Percentiles rank a stretch among this genome's conserved stretches.
Evolutionary conservation across 352 stramenopile species (phyloP).

Genomic region (Pythium oligandrum): DNA sequence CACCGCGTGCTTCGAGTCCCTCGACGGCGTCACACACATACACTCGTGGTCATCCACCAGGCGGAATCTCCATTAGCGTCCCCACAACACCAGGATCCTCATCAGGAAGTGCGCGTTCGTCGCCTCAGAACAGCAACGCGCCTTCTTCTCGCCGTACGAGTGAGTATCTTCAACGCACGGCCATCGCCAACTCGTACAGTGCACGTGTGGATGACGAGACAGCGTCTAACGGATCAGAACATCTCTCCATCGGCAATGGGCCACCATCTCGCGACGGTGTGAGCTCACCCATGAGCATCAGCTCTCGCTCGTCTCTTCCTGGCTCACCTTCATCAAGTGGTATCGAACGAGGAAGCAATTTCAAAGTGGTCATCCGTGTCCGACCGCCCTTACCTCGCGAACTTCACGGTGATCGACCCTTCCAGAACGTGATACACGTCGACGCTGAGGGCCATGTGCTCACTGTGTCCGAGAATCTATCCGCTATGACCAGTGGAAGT

Average conservation of each 20-base stretch:
- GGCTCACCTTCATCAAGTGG: constrained; percentile 6
- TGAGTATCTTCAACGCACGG: constrained; percentile 52
- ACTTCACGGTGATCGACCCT: constrained; percentile 82
- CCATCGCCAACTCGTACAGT: constrained; percentile 55
- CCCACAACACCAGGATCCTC: constrained; percentile 29
- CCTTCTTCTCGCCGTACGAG: neutral
- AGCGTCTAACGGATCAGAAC: constrained; percentile 51
- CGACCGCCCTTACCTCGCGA: constrained; percentile 85
- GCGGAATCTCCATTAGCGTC: constrained; percentile 36
- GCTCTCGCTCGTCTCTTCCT: constrained; percentile 9
- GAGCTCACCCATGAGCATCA: constrained; percentile 32
- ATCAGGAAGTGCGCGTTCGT: constrained; percentile 18
- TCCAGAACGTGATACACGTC: constrained; percentile 89
- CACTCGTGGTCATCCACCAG: constrained; percentile 2
- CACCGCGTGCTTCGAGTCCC: constrained; percentile 3
- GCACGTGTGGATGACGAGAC: constrained; percentile 50
- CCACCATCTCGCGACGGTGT: constrained; percentile 12
- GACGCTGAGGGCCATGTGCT: constrained; percentile 82
- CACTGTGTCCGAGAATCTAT: constrained; percentile 86
- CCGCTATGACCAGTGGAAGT: constrained; percentile 21
- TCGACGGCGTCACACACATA: constrained; percentile 11
- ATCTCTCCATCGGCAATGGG: constrained; percentile 23
- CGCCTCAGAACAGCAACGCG: constrained; percentile 16
- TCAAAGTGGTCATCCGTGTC: constrained; percentile 92
- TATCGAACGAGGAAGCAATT: constrained; percentile 62